These are phyloP conservation scores for Sindora glabra DNA, from an alignment of 306 rosid species.

Conservation along the genomic window DNA sequence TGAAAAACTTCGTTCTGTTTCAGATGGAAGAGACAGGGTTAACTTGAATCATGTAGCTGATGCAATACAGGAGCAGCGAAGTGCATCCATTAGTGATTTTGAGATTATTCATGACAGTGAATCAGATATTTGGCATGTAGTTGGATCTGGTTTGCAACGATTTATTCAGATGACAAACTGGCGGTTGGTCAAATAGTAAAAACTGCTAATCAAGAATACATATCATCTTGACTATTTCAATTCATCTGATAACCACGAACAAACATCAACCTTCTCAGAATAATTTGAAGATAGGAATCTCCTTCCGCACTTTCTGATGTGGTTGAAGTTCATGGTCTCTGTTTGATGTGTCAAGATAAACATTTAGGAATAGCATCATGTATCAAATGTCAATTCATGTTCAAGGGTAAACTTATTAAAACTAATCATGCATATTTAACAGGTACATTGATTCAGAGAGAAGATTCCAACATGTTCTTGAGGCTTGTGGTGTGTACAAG, in stretches of 20 bases:
- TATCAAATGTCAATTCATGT: conserved; percentile 6
- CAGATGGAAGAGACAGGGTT: conserved; percentile 37
- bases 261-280: no score
- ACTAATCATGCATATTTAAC: conserved; percentile 17
- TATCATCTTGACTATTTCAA: no score
- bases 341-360: neutral
- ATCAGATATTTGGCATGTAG: conserved; percentile 63
- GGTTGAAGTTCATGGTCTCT: no score
- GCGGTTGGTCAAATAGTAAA: conserved; percentile 51
- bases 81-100: conserved; percentile 72
- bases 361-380: neutral
- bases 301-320: neutral
- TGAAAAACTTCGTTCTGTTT: conserved; percentile 28
- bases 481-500: conserved; percentile 86
- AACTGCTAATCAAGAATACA: neutral
- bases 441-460: conserved; percentile 81
- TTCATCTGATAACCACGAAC: no score
- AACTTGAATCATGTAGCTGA: conserved; percentile 68
- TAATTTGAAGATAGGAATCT: conserved; percentile 5
- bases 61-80: conserved; percentile 57
- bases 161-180: conserved; percentile 97
- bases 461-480: conserved; percentile 93
- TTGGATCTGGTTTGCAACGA: conserved; percentile 85
- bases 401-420: conserved; percentile 15
- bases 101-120: conserved; percentile 56